phyloP scores from a whole-genome alignment of 192 early-diverging fungal genomes.

The Entophlyctis luteolus region DNA sequence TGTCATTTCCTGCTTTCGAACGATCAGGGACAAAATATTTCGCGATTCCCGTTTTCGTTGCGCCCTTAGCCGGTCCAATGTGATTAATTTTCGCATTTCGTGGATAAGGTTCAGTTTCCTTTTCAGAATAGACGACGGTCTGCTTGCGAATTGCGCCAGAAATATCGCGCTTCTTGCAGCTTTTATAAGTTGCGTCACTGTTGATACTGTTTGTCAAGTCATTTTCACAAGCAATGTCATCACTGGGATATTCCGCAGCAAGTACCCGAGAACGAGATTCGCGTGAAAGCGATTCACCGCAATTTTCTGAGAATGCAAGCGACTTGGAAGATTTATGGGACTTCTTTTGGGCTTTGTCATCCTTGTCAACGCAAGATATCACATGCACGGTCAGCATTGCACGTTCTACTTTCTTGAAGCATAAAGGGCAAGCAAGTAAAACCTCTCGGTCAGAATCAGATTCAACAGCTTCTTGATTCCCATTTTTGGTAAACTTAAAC shows the following conservation, averaged over 20 bases:
- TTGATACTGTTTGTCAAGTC: background rate
- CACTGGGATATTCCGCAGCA: too few species aligned
- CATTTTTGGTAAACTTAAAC: background rate
- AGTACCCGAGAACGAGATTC: too few species aligned
- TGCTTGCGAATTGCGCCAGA: too few species aligned
- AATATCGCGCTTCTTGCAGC: too few species aligned
- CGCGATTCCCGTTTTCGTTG: background rate
- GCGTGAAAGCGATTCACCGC: too few species aligned
- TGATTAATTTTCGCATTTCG: background rate
- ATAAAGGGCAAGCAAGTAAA: background rate
- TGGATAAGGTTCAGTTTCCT: background rate
- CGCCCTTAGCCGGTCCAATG: too few species aligned
- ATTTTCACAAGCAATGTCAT: background rate
- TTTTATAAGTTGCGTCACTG: too few species aligned
- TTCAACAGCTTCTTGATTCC: background rate
- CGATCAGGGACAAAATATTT: background rate
- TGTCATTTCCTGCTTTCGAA: background rate
- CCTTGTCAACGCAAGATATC: conserved; percentile 6
- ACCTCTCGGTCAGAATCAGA: background rate
- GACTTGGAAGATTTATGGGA: too few species aligned
- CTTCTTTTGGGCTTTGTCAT: too few species aligned
- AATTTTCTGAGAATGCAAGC: too few species aligned
- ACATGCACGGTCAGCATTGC: conserved; percentile 1
- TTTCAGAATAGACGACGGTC: too few species aligned
- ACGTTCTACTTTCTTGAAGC: background rate